These are phyloP conservation scores for Eimeria falciformis DNA, from an alignment of 169 alveolate genomes.

Conservation along the genomic window DNA sequence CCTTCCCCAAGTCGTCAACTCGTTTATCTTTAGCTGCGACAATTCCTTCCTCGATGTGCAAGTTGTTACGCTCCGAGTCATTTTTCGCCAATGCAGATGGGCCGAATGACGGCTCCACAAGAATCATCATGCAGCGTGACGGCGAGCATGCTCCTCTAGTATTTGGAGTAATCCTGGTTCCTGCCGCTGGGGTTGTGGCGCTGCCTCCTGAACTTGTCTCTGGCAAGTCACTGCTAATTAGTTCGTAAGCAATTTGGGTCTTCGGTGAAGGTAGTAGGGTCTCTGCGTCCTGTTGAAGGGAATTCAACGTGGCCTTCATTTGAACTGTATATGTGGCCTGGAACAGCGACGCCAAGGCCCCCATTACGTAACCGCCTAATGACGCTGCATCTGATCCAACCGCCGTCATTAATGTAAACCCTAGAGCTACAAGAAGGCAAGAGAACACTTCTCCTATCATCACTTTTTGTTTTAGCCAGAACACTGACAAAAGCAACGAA, in stretches of 20 bases:
- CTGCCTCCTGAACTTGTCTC: not conserved
- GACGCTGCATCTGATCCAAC: conserved; percentile 81
- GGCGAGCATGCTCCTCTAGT: not conserved
- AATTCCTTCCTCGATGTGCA: too few relatives aligned
- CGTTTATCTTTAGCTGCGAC: too few relatives aligned
- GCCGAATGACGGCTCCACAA: too few relatives aligned
- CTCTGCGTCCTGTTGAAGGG: not conserved
- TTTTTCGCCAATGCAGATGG: too few relatives aligned
- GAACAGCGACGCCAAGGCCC: conserved; percentile 80
- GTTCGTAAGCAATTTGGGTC: not conserved
- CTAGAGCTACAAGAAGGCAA: conserved; percentile 80
- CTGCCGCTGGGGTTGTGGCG: not conserved
- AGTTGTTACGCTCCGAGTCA: too few relatives aligned
- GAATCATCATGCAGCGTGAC: too few relatives aligned
- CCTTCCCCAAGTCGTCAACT: too few relatives aligned
- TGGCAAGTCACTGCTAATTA: not conserved
- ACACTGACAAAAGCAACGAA: conserved; percentile 77
- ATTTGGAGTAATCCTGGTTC: not conserved
- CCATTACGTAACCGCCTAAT: conserved; percentile 77
- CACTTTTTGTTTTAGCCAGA: conserved; percentile 77
- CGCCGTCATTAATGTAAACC: conserved; percentile 73
- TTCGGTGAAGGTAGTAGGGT: not conserved
- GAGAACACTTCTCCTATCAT: conserved; percentile 77
- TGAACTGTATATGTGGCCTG: conserved; percentile 83
- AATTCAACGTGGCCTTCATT: conserved; percentile 78